A percentile compares a stretch with the other conserved stretches of the same genome.
Evolutionary conservation across 2,329 filamentous ascomycete species (phyloP).

Genomic region (Hirsutella minnesotensis): DNA sequence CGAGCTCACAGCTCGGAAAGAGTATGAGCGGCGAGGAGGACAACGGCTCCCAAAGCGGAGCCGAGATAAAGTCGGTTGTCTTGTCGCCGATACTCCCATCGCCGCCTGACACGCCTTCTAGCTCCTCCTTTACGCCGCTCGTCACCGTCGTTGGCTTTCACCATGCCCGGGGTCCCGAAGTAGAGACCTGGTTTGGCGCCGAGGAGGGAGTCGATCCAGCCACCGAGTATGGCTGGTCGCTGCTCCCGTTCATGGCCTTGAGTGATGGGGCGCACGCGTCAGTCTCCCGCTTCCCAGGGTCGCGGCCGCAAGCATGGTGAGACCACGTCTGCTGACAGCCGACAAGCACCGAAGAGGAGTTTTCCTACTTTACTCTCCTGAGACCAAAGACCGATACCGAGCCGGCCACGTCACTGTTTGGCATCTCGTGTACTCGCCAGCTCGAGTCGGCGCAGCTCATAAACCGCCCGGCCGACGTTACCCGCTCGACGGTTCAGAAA

Average conservation of each 20-base stretch:
- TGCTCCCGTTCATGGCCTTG: constrained; percentile 93
- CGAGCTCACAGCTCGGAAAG: background rate
- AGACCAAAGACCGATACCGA: constrained; percentile 41
- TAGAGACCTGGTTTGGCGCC: constrained; percentile 80
- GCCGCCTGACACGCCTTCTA: constrained; percentile 17
- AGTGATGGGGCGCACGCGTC: constrained; percentile 92
- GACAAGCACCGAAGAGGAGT: constrained; percentile 74
- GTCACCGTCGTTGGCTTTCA: constrained; percentile 77
- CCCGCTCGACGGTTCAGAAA: constrained; percentile 95
- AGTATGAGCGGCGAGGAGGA: constrained; percentile 18
- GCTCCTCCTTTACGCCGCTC: constrained; percentile 47
- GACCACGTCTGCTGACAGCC: constrained; percentile 6
- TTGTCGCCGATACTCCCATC: constrained; percentile 19
- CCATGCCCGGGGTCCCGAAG: constrained; percentile 79
- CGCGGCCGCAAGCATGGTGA: background rate
- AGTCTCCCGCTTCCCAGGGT: constrained; percentile 19
- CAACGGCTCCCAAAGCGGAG: constrained; percentile 10
- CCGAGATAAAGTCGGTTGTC: constrained; percentile 14
- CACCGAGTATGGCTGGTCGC: constrained; percentile 73
- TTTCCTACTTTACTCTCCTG: constrained; percentile 93
- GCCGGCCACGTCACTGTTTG: constrained; percentile 76
- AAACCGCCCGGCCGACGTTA: constrained; percentile 76
- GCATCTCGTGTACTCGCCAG: constrained; percentile 90
- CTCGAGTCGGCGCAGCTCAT: constrained; percentile 69
- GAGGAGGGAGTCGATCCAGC: constrained; percentile 67